phyloP scores from a whole-genome alignment of 495 filamentous ascomycete genomes.

The Daldinia concentrica region DNA sequence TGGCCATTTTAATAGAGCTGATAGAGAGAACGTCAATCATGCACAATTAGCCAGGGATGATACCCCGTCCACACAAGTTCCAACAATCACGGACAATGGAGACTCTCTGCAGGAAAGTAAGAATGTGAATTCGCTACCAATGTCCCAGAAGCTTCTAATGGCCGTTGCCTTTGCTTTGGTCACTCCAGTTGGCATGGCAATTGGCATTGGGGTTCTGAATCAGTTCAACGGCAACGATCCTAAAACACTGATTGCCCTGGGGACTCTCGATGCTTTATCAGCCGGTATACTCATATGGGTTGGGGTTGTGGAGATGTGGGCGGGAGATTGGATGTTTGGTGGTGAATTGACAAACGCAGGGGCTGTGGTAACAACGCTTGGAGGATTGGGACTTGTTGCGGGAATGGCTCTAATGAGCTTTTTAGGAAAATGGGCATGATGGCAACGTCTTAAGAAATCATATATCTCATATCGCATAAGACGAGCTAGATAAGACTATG shows the following conservation, averaged over 20 bases:
- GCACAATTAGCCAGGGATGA: constrained; percentile 7
- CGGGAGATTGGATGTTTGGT: constrained; percentile 61
- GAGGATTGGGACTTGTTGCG: constrained; percentile 41
- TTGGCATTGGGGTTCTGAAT: constrained; percentile 63
- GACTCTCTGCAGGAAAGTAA: constrained; percentile 12
- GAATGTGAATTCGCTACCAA: constrained; percentile 32
- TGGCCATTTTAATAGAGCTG: constrained; percentile 27
- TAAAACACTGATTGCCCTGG: constrained; percentile 64
- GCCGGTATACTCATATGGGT: constrained; percentile 70
- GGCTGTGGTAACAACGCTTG: constrained; percentile 42
- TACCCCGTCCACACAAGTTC: constrained; percentile 13
- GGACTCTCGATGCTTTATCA: constrained; percentile 64
- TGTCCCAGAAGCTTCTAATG: constrained; percentile 57
- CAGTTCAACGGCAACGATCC: constrained; percentile 66
- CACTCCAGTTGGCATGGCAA: constrained; percentile 68
- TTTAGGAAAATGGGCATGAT: constrained; percentile 59
- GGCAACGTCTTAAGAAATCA: background rate
- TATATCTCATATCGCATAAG: background rate
- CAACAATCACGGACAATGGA: background rate
- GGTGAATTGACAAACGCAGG: constrained; percentile 50
- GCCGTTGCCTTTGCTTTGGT: constrained; percentile 62
- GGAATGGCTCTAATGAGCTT: constrained; percentile 56
- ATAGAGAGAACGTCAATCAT: constrained; percentile 23
- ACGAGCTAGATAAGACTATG: background rate
- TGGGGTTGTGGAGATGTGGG: constrained; percentile 68